Conservation (phyloP, 176 grass and related monocot species). For the Aegilops sharonensis region DNA sequence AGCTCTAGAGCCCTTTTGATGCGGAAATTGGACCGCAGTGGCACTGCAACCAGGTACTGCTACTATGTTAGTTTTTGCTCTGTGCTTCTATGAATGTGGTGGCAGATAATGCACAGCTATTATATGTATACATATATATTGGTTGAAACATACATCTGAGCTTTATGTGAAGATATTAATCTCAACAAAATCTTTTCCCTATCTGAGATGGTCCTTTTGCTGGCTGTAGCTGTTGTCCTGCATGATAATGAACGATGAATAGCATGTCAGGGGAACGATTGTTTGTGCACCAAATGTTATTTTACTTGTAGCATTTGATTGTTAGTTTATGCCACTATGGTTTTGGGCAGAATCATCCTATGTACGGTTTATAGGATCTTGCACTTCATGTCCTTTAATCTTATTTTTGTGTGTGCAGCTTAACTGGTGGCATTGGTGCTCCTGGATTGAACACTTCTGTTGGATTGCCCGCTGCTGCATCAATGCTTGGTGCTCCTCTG, state of each 20-base stretch:
- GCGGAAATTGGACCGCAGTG: conserved; percentile 90
- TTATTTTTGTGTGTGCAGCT: conserved; percentile 45
- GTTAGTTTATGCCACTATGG: neutral
- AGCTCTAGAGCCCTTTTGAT: conserved; percentile 89
- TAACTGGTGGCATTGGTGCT: conserved; percentile 56
- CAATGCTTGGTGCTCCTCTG: conserved; percentile 56
- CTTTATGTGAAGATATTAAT: neutral
- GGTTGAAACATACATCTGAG: neutral
- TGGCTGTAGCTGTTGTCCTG: neutral
- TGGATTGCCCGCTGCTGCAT: conserved; percentile 49
- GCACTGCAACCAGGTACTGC: conserved; percentile 62
- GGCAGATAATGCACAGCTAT: neutral
- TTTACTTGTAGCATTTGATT: neutral
- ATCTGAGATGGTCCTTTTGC: neutral
- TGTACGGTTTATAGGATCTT: neutral
- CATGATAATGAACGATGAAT: neutral
- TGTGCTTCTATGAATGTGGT: neutral
- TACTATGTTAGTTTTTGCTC: neutral
- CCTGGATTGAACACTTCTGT: conserved; percentile 46
- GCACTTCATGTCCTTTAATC: neutral
- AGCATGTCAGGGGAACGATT: neutral
- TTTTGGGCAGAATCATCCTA: conserved; percentile 7
- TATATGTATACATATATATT: neutral
- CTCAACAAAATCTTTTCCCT: neutral
- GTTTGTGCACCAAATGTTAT: neutral